These are phyloP conservation scores for Aspergillus sp. DNA, from an alignment of 2,329 filamentous ascomycete species.

Conservation along the genomic window DNA sequence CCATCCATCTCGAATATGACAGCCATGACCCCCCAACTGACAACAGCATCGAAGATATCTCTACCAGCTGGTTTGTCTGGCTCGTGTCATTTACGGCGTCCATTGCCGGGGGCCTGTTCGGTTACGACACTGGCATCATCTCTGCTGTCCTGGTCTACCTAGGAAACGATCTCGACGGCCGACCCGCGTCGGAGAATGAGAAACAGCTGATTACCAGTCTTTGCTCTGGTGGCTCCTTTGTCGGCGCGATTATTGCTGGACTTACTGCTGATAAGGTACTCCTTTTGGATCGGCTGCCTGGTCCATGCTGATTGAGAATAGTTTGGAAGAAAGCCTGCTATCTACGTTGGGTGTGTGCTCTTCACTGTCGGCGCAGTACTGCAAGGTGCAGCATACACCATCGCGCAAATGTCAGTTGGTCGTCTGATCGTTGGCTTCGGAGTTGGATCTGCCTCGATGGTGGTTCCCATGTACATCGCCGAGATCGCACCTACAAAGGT, in stretches of 20 bases:
- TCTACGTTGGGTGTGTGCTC: conserved; percentile 43
- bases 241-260: conserved; percentile 45
- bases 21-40: neutral
- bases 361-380: conserved; percentile 42
- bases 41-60: conserved; percentile 34
- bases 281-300: conserved; percentile 16
- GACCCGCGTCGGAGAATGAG: conserved; percentile 41
- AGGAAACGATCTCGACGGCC: conserved; percentile 38
- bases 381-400: conserved; percentile 36
- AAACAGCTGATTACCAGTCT: conserved; percentile 55
- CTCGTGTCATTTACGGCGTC: conserved; percentile 39
- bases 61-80: conserved; percentile 41
- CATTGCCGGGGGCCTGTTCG: conserved; percentile 31
- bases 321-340: conserved; percentile 40
- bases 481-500: conserved; percentile 53
- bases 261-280: conserved; percentile 39
- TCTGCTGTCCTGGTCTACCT: conserved; percentile 44
- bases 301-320: too few relatives aligned
- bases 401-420: conserved; percentile 48
- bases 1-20: neutral
- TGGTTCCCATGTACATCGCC: conserved; percentile 49
- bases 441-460: conserved; percentile 50
- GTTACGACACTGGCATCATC: conserved; percentile 51
- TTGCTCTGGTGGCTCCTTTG: conserved; percentile 50
- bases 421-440: conserved; percentile 52